Evolutionary conservation across 495 filamentous ascomycete genomes (phyloP), one percentile per base, ranked within the genome.

Genomic region (Neurospora sp.): DNA sequence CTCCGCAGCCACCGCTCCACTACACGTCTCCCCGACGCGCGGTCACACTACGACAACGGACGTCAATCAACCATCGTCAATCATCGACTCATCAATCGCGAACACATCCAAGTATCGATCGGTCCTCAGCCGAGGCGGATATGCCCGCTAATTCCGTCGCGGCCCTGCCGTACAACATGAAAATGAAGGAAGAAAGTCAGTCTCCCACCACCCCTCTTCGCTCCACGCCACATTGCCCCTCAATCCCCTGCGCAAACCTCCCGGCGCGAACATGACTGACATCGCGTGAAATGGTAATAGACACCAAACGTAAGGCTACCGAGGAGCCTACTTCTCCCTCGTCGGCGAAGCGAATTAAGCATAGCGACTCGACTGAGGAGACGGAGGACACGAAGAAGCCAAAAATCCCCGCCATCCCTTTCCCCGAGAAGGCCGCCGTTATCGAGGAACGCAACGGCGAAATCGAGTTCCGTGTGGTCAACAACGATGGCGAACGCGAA

Each of bases 391-490:
- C 53, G 6, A 78, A 78, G 69, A 86, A 89, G 73, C 80, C 84
- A 0, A 79, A 88, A 86, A 72, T 87, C 88, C 80, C 80, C 1
- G 77, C 80, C 20, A 90, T 94, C 40, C 91, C 91, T 0, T 96
- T 93, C 73, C 92, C 92, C n/a, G 93, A 95, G 78, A 94, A 94
- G 86, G 91, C 94, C 16, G 96, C 96, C 1, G 95, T 97, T 0
- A 85, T 96, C 72, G 96, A 99, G 81, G 96, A 99, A 81, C 92
- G 93, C 75, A 92, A 92, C 79, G 94, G 96, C 76, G 94, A 97
- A 61, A 99, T 99, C 74, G 94, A 98, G 79, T 98, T 99, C 77
- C 90, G 94, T 37, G 96, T 98, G 1, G 96, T 99, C 74, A 98
- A 99, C 83, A 99, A 99, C 79, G 96, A 99, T 79, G 91, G 91